These are phyloP conservation scores for Leishmania gerbilli DNA, from an alignment of 208 protist species.

Conservation along the genomic window DNA sequence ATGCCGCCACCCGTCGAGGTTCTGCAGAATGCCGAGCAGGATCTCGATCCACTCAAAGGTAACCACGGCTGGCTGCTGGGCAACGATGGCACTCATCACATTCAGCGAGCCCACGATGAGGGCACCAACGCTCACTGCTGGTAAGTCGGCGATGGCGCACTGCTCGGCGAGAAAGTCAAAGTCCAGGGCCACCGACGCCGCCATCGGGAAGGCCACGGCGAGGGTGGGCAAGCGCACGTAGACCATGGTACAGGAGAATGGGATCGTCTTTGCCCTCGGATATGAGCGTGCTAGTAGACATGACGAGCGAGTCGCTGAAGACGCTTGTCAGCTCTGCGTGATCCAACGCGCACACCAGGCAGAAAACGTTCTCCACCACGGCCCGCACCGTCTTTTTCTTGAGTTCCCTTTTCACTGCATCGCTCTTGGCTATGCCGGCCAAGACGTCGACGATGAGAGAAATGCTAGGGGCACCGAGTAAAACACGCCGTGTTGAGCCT, in stretches of 20 bases:
- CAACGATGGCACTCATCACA: slow-evolving; percentile 72
- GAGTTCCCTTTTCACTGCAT: slow-evolving; percentile 19
- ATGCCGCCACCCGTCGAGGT: slow-evolving; percentile 21
- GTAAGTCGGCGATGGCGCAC: slow-evolving; percentile 5
- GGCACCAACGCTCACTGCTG: slow-evolving; percentile 24
- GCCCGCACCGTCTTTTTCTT: slow-evolving; percentile 13
- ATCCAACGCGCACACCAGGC: slow-evolving; percentile 30
- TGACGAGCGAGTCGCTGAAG: slow-evolving; percentile 32
- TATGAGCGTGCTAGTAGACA: slow-evolving; percentile 46
- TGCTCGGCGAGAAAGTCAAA: slow-evolving; percentile 68
- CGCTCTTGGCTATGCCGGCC: slow-evolving; percentile 17
- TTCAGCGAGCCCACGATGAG: slow-evolving; percentile 59
- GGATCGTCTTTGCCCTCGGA: slow-evolving; percentile 33
- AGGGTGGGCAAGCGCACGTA: slow-evolving; percentile 43
- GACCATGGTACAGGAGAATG: slow-evolving; percentile 27
- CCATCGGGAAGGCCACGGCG: slow-evolving; percentile 49
- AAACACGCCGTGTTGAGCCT: slow-evolving; percentile 17
- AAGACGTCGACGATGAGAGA: slow-evolving; percentile 24
- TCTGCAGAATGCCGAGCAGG: slow-evolving; percentile 33
- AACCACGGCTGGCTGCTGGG: slow-evolving; percentile 41
- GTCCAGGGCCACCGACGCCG: slow-evolving; percentile 60
- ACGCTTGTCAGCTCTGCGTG: slow-evolving; percentile 22
- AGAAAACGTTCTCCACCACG: slow-evolving; percentile 19
- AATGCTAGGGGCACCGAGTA: slow-evolving; percentile 21
- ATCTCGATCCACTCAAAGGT: slow-evolving; percentile 87